These are phyloP conservation scores for Schizonepeta tenuifolia DNA, from an alignment of 257 asterid genomes.

Conservation along the genomic window DNA sequence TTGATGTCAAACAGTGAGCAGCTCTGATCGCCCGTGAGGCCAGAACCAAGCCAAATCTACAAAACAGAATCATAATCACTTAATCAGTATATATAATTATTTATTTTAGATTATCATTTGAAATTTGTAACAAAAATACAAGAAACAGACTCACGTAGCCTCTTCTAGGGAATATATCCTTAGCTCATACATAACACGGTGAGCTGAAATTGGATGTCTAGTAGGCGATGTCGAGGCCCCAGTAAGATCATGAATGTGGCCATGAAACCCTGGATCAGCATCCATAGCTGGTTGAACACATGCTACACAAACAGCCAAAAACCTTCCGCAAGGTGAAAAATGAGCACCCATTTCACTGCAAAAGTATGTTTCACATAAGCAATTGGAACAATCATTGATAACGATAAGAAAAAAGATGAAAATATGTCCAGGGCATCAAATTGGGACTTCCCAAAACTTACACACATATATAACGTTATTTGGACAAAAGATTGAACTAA, in stretches of 20 bases:
- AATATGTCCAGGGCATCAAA: background rate
- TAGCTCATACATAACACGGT: constrained; percentile 89
- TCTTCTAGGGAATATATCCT: constrained; percentile 94
- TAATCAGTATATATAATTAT: constrained; percentile 24
- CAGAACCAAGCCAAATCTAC: constrained; percentile 84
- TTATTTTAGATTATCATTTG: constrained; percentile 23
- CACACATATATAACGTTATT: background rate
- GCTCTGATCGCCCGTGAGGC: constrained; percentile 96
- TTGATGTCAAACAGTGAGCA: constrained; percentile 98
- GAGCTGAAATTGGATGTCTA: constrained; percentile 94
- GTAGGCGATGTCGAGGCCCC: constrained; percentile 92
- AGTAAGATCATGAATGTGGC: constrained; percentile 64
- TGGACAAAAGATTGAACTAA: background rate
- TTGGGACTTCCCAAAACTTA: constrained; percentile 17
- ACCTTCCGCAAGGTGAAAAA: constrained; percentile 97
- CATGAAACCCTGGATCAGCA: constrained; percentile 71
- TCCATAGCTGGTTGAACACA: constrained; percentile 83
- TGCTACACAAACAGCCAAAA: constrained; percentile 95
- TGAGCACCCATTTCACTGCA: constrained; percentile 97
- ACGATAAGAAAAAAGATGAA: constrained; percentile 1
- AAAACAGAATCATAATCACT: too few species aligned
- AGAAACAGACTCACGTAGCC: constrained; percentile 67
- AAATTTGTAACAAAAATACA: background rate
- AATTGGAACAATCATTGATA: constrained; percentile 19
- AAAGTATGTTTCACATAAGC: constrained; percentile 19